Evolutionary conservation across 108 stramenopile genomes (phyloP), one percentile per base, ranked within the genome.

Genomic region (Nitzschia sp.): DNA sequence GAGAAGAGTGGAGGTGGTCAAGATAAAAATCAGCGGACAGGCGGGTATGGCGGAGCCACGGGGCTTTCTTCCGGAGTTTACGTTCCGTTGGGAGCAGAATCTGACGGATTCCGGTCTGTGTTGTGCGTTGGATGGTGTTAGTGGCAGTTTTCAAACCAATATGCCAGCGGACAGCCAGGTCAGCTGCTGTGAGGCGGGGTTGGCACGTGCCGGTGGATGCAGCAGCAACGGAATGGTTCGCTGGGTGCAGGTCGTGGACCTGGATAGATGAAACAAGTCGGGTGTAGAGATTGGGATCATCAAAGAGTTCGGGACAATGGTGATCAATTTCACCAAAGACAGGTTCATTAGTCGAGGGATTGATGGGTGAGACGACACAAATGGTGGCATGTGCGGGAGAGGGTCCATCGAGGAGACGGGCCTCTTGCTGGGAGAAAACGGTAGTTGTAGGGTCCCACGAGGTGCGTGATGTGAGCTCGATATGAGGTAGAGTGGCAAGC

Each of bases 61-160:
- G 24, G 10, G 57, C 10, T 14, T 43, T 21, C 67, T 29, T 29
- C 69, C 74, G 17, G 72, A 53, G 51, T 55, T 61, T 53, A 69
- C 68, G 52, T 17, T 24, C 24, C 10, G 71, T 24, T 2, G 78
- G 78, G 11, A 70, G 15, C 0, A 79, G n/a, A 6, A 64, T 68
- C 3, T 70, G 57, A 1, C 78, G 19, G 12, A 63, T 26, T 37
- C 40, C 48, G 9, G 39, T 41, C 48, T 71, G 70, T 8, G 70
- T 71, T 50, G 76, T 77, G 0, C 1, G 46, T 0, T 15, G 3
- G 2, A 79, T n/a, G 3, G 78, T 79, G 21, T 41, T 10, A 21
- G 20, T 44, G 10, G 78, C 78, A 5, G 34, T 1, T 15, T 63
- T 21, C 12, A 57, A n/a, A 6, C 79, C 70, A 46, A 73, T 65